phyloP scores from a whole-genome alignment of 352 stramenopile genomes.

The Phytophthora kernoviae region DNA sequence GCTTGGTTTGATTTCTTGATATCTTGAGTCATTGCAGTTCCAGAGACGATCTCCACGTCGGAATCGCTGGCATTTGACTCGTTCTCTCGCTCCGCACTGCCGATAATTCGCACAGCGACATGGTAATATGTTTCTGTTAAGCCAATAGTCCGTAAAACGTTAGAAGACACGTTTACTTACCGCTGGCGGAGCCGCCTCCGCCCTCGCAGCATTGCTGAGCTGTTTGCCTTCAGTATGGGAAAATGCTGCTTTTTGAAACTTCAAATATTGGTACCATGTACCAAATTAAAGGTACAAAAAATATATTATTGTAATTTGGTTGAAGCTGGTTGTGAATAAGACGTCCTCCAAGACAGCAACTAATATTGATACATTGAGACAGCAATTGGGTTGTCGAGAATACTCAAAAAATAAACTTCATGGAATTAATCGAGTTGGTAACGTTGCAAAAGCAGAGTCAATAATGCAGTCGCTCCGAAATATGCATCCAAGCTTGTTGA shows the following conservation, averaged over 20 bases:
- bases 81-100: conserved; percentile 11
- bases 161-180: conserved; percentile 12
- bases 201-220: conserved; percentile 15
- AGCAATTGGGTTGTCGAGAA: too few species aligned
- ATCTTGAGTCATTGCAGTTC: conserved; percentile 4
- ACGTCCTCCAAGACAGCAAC: too few species aligned
- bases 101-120: not conserved
- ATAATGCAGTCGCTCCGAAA: too few species aligned
- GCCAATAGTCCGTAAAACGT: not conserved
- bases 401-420: too few species aligned
- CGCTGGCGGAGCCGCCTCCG: conserved; percentile 31
- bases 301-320: conserved; percentile 8
- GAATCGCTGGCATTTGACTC: conserved; percentile 34
- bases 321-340: not conserved
- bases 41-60: conserved; percentile 17
- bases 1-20: not conserved
- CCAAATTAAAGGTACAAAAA: conserved; percentile 5
- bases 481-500: too few species aligned
- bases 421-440: conserved; percentile 2
- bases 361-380: too few species aligned
- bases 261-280: conserved; percentile 22
- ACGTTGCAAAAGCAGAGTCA: too few species aligned
- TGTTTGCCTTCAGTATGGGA: not conserved
- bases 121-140: not conserved
- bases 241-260: conserved; percentile 20